These are phyloP conservation scores for Parietaria judaica DNA, from an alignment of 306 rosid genomes.

Conservation along the genomic window DNA sequence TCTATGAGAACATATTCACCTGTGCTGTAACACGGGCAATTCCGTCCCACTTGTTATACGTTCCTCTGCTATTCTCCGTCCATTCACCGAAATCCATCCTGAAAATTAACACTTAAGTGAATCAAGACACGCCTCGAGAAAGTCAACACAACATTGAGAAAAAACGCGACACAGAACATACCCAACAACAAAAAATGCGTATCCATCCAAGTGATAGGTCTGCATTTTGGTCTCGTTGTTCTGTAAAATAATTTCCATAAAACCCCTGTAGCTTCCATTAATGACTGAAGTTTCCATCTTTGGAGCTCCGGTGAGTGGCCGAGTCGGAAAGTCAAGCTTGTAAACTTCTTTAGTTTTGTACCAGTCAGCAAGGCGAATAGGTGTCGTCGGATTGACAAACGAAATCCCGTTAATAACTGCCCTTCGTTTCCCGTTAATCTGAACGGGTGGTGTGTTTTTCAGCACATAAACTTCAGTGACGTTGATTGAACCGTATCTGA, in stretches of 20 bases:
- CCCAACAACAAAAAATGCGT: constrained; percentile 95
- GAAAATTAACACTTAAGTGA: no score
- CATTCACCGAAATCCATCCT: constrained; percentile 99
- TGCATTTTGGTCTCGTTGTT: constrained; percentile 92
- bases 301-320: constrained; percentile 67
- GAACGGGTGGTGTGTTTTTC: constrained; percentile 57
- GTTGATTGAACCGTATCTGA: constrained; percentile 87
- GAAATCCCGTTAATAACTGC: constrained; percentile 77
- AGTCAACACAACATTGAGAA: not conserved
- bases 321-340: constrained; percentile 81
- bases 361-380: constrained; percentile 78
- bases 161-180: constrained; percentile 23
- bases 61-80: constrained; percentile 91
- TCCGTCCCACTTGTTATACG: constrained; percentile 98
- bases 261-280: constrained; percentile 84
- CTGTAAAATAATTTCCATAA: constrained; percentile 81
- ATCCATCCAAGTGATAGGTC: constrained; percentile 80
- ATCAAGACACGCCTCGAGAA: not conserved
- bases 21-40: constrained; percentile 80
- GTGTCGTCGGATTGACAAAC: constrained; percentile 67
- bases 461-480: constrained; percentile 83
- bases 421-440: constrained; percentile 55
- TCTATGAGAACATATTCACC: constrained; percentile 32
- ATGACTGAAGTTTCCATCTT: constrained; percentile 65
- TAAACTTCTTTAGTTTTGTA: constrained; percentile 63